A percentile compares a stretch with the other conserved stretches of the same genome.
Evolutionary conservation across 257 asterid species (phyloP).

Genomic region (Echites panduratus): DNA sequence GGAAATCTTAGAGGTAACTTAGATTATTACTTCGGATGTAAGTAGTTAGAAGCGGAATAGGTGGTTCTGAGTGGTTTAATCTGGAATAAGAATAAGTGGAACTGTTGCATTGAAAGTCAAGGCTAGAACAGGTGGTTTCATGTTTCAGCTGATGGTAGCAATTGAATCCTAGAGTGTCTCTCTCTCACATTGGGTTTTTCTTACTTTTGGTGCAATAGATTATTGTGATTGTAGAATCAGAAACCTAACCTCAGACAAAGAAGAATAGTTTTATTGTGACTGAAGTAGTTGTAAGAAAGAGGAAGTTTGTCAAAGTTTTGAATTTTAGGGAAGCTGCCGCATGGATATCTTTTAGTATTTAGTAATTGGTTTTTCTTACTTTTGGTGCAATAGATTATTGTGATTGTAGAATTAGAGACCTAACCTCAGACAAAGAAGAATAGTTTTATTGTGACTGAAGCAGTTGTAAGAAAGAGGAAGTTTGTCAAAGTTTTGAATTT

Average conservation of each 20-base stretch:
- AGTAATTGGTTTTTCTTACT: background rate
- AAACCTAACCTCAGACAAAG: background rate
- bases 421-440: background rate
- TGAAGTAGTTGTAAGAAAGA: background rate
- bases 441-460: no score
- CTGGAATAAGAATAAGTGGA: background rate
- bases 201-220: background rate
- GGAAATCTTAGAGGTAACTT: background rate
- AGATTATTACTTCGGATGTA: background rate
- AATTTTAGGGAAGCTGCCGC: background rate
- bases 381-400: background rate
- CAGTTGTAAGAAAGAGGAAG: no score
- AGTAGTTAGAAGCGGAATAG: background rate
- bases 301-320: background rate
- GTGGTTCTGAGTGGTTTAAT: background rate
- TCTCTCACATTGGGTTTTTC: background rate
- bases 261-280: no score
- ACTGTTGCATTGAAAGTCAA: background rate
- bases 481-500: no score
- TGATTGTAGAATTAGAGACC: background rate
- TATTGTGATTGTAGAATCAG: background rate
- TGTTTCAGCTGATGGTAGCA: background rate
- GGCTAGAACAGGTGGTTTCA: background rate
- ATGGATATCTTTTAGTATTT: no score
- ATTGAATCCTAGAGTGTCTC: background rate